These are phyloP conservation scores for Torulaspora indica DNA, from an alignment of 805 yeast species.

Conservation along the genomic window DNA sequence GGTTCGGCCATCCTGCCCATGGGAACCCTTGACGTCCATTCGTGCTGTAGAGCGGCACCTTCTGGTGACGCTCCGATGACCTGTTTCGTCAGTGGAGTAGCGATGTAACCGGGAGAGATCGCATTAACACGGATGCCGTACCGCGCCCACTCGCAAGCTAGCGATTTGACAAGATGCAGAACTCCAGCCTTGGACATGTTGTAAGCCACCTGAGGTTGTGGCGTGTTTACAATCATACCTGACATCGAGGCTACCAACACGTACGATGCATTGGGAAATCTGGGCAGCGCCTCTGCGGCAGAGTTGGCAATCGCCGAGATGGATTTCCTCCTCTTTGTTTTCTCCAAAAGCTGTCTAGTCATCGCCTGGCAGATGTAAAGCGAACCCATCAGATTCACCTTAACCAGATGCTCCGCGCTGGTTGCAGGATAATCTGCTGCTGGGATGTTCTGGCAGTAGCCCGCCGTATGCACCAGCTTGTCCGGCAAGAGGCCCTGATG, in stretches of 20 bases:
- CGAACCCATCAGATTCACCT: constrained; percentile 71
- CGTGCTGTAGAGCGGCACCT: constrained; percentile 47
- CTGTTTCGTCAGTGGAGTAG: constrained; percentile 71
- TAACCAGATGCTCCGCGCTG: constrained; percentile 62
- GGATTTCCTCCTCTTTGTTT: constrained; percentile 45
- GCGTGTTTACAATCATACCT: constrained; percentile 70
- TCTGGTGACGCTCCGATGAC: constrained; percentile 55
- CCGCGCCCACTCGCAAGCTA: constrained; percentile 80
- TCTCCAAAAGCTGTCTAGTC: constrained; percentile 20
- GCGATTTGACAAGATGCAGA: constrained; percentile 67
- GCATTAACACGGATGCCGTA: constrained; percentile 73
- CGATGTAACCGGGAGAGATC: constrained; percentile 74
- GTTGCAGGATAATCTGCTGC: constrained; percentile 72
- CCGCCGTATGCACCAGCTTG: constrained; percentile 73
- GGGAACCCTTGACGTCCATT: constrained; percentile 71
- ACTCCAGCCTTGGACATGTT: constrained; percentile 87
- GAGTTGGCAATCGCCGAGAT: constrained; percentile 33
- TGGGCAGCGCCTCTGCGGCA: constrained; percentile 42
- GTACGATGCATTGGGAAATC: constrained; percentile 42
- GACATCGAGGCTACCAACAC: constrained; percentile 77
- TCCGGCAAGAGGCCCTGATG: constrained; percentile 61
- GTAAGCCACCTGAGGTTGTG: constrained; percentile 75
- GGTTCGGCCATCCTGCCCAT: constrained; percentile 83
- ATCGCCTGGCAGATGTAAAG: constrained; percentile 47
- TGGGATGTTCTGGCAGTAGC: constrained; percentile 74